Base-by-base conservation (phyloP, 352 stramenopile species). In the Globisporangium takayamanum region DNA sequence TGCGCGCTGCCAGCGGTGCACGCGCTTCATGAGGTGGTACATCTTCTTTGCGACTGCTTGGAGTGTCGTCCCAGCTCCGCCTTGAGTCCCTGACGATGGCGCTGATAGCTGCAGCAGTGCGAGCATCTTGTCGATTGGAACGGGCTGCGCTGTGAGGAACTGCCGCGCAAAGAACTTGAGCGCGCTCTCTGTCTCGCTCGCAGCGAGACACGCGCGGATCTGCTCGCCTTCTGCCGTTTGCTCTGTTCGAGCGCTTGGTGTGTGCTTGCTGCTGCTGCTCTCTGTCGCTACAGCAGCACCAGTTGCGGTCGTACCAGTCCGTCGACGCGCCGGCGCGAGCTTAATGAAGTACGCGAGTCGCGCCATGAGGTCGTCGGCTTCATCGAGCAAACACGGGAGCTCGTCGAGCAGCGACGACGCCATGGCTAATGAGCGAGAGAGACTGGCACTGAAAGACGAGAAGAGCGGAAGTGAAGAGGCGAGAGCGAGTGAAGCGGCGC, bases 1-100 rank as follows among this genome's bases (percentile, higher is more conserved):
- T 1, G 71, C 69, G 54, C 80, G 68, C 48, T 89, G 76, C 73
- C 79, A 87, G 49, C 86, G 76, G 15, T 89, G 74, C 22, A 86
- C 45, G 37, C 69, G 70, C 69, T 83, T 86, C 72, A 87, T 82
- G 22, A 89, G 67, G 25, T 86, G 74, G 45, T 83, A 80, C 8
- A 74, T 47, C 0, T 20, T 37, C 55, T 64, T 73, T 11, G 69
- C 47, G 6, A 76, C 39, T 20, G 56, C 61, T 36, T 74, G 54
- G 22, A 88, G 59, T 26, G 44, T 26, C 8, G 44, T 20, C 18
- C n/a, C 18, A 28, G 20, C 15, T 18, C 44, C 12, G 0, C 1
- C 18, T 14, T 14, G 12, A 28, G 50, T n/a, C 60, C 70, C 3
- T 65, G 53, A 26, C 8, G 25, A 44, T 12, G 46, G 36, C 51